Percentiles rank a stretch among this genome's conserved stretches.
Evolutionary conservation across 768 basidiomycete species (phyloP).

Genomic region (Auriscalpium vulgare): DNA sequence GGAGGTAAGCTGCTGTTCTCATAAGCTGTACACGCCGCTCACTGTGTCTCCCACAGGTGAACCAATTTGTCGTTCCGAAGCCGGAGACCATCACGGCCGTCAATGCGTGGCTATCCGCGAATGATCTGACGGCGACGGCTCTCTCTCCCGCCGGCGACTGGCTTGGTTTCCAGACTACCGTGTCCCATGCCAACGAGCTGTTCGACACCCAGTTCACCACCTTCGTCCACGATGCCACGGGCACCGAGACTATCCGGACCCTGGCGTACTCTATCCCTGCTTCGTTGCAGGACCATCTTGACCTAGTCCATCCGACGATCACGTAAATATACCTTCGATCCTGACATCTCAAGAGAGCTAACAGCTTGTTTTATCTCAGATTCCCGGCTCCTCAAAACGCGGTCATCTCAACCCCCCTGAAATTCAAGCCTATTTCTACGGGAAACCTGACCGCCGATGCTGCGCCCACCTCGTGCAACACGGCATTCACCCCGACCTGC

Average conservation of each 20-base stretch:
- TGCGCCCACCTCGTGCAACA: neutral
- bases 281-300: conserved; percentile 7
- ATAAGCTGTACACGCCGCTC: neutral
- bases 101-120: conserved; percentile 5
- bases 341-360: neutral
- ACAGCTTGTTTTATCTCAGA: neutral
- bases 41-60: conserved; percentile 5
- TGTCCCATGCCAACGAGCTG: conserved; percentile 10
- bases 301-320: conserved; percentile 15
- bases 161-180: conserved; percentile 7
- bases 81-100: conserved; percentile 8
- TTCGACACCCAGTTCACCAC: conserved; percentile 8
- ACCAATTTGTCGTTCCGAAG: conserved; percentile 8
- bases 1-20: conserved; percentile 17
- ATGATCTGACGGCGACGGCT: conserved; percentile 7
- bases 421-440: too few species aligned
- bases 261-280: conserved; percentile 14
- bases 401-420: too few species aligned
- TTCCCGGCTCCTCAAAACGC: neutral
- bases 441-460: neutral
- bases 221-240: conserved; percentile 9
- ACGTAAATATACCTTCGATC: conserved; percentile 1
- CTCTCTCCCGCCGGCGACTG: conserved; percentile 14
- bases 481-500: conserved; percentile 13
- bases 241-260: conserved; percentile 8